Evolutionary conservation across 768 basidiomycete species (phyloP).

Genomic region (Amanita thiersii): DNA sequence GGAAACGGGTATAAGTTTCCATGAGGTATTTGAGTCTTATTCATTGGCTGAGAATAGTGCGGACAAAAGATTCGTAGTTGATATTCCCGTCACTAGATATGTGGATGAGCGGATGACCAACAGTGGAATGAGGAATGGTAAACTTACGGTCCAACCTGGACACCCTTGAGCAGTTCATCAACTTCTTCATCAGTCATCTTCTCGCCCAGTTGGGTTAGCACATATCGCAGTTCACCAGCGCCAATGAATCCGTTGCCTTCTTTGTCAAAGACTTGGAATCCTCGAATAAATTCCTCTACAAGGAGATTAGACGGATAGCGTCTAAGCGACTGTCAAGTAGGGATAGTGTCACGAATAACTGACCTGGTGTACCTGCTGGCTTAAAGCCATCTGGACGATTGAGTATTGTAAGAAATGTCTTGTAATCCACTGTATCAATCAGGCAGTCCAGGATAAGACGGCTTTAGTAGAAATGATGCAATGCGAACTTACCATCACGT

Average conservation of each 20-base stretch:
- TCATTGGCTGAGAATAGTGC: slow-evolving; percentile 87
- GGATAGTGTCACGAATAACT: slow-evolving; percentile 15
- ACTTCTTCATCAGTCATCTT: slow-evolving; percentile 98
- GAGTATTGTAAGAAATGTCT: slow-evolving; percentile 82
- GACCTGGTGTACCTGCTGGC: slow-evolving; percentile 92
- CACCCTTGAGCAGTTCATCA: slow-evolving; percentile 94
- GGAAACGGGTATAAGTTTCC: slow-evolving; percentile 5
- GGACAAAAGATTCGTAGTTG: slow-evolving; percentile 95
- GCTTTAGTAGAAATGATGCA: background rate
- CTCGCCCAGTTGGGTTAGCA: slow-evolving; percentile 93
- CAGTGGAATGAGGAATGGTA: slow-evolving; percentile 5
- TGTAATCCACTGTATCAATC: slow-evolving; percentile 81
- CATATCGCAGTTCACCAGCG: slow-evolving; percentile 86
- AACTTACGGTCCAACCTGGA: slow-evolving; percentile 81
- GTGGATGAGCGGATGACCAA: slow-evolving; percentile 3
- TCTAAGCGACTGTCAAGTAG: background rate
- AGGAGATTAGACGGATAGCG: slow-evolving; percentile 4
- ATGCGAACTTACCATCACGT: slow-evolving; percentile 51
- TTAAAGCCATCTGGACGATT: slow-evolving; percentile 97
- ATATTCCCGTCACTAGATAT: slow-evolving; percentile 82
- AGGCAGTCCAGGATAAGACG: no score
- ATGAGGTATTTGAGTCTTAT: slow-evolving; percentile 2
- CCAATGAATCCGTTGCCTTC: slow-evolving; percentile 90
- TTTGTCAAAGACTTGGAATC: slow-evolving; percentile 98
- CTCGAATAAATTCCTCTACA: slow-evolving; percentile 96